Conservation (phyloP, 225 moss, liverwort and hornwort species). For the Sphagnum contortum region DNA sequence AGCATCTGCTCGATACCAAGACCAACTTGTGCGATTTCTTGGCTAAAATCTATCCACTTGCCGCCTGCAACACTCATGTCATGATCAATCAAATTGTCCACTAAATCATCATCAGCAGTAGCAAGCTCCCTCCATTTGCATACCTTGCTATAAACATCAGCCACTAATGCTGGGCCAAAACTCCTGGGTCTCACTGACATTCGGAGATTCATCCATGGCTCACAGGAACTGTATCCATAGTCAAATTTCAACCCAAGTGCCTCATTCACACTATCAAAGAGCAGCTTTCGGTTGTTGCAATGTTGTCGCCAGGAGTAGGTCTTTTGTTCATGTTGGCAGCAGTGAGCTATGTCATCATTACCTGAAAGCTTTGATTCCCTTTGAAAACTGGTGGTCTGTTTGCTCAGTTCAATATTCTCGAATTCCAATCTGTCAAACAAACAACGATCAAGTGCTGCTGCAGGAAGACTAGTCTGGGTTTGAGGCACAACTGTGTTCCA, state of each 20-base stretch:
- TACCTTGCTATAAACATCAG: constrained; percentile 42
- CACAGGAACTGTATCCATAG: constrained; percentile 16
- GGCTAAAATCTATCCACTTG: constrained; percentile 34
- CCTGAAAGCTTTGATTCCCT: too few relatives aligned
- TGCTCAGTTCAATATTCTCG: constrained; percentile 7
- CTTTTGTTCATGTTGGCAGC: background rate
- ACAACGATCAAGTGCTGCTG: constrained; percentile 27
- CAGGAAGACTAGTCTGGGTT: background rate
- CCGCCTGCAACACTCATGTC: constrained; percentile 33
- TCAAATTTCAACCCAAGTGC: constrained; percentile 22
- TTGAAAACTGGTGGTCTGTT: background rate
- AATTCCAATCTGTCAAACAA: constrained; percentile 39
- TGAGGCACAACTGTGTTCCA: constrained; percentile 34
- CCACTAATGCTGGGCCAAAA: constrained; percentile 27
- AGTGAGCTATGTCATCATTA: constrained; percentile 5
- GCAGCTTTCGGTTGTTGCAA: constrained; percentile 30
- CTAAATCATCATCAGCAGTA: constrained; percentile 12
- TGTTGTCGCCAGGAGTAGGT: constrained; percentile 26
- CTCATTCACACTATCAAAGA: constrained; percentile 46
- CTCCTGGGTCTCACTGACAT: constrained; percentile 12
- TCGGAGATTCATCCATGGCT: constrained; percentile 20
- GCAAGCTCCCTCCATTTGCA: constrained; percentile 31
- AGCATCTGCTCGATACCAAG: constrained; percentile 33
- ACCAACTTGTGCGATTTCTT: constrained; percentile 23
- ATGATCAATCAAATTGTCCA: constrained; percentile 31